Percentiles rank a stretch among this genome's conserved stretches.
Conservation (phyloP, 805 yeast species). For the Cyberlindnera saturnus region DNA sequence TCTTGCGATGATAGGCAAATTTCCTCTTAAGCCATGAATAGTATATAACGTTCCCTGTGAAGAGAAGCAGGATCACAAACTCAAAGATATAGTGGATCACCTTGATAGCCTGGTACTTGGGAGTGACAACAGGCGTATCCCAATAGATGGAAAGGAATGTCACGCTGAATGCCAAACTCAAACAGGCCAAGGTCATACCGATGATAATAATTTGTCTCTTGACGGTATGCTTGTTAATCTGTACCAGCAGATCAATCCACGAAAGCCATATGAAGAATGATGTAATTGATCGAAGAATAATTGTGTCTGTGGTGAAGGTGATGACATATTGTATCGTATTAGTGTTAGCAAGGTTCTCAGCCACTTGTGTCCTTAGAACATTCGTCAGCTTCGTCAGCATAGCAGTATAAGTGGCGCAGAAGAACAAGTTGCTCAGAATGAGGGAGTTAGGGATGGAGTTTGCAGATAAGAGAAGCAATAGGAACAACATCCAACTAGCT, state of each 20-base stretch:
- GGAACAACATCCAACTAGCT: conserved; percentile 64
- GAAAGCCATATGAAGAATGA: conserved; percentile 44
- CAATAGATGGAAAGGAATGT: conserved; percentile 12
- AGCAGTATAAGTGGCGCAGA: conserved; percentile 49
- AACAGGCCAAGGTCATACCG: conserved; percentile 28
- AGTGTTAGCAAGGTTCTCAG: conserved; percentile 47
- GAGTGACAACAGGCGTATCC: conserved; percentile 1
- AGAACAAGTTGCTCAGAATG: conserved; percentile 50
- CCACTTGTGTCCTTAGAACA: conserved; percentile 45
- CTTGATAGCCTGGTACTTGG: conserved; percentile 15
- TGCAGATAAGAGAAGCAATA: conserved; percentile 48
- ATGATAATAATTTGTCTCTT: conserved; percentile 25
- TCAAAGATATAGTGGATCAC: conserved; percentile 26
- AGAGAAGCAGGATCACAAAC: conserved; percentile 25
- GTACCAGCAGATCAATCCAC: conserved; percentile 46
- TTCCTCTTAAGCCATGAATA: conserved; percentile 33
- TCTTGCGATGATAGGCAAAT: conserved; percentile 39
- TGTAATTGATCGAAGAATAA: conserved; percentile 35
- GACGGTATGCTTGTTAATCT: conserved; percentile 28
- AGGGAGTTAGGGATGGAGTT: conserved; percentile 54
- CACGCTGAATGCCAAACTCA: conserved; percentile 24
- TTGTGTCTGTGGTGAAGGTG: conserved; percentile 30
- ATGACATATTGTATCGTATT: conserved; percentile 32
- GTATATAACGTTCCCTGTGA: conserved; percentile 29
- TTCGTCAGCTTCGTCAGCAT: conserved; percentile 40